Base-by-base conservation (phyloP, 768 basidiomycete genomes). In the Lyophyllum shimeji region DNA sequence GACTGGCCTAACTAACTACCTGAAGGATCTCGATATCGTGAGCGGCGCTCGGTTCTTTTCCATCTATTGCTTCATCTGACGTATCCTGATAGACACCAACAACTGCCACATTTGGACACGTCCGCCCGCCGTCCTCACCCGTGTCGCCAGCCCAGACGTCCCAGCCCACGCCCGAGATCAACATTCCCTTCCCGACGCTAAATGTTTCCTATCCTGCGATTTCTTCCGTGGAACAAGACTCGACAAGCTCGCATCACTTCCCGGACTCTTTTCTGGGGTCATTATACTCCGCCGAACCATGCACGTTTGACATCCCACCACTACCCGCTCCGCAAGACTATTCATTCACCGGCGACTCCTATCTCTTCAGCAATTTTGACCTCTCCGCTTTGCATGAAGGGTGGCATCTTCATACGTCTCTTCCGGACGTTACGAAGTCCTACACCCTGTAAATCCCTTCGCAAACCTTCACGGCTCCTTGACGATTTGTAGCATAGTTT, bases 11-110 rank as follows among this genome's bases (percentile, higher is more conserved):
- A 58, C 63, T 40, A 50, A 52, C 45, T 56, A 60, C 9, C 55
- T 66, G n/a, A 67, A 57, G 20, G 69, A 69, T 50, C 50, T 65
- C 21, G 65, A 67, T 39, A 66, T 67, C 45, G 76, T 77, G 53
- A 59, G 65, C 55, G 25, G 39, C 40, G 63, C 54, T n/a, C 34
- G 7, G 6, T 15, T 40, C 46, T 9, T n/a, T 34, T 20, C 44
- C 51, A 20, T 43, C 50, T 31, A 7, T 47, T 9, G 21, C 29
- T 20, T 20, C 46, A 42, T 47, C 55, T 29, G 29, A 56, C 21
- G 34, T 39, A 17, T 17, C 21, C 23, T 53, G 52, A 18, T 56
- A 76, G 74, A 62, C 65, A 11, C 66, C 70, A 1, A 65, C 63
- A 44, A 56, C 56, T 29, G 45, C 62, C 23, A 65, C 53, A 44